These are phyloP conservation scores for Fagus sylvatica DNA, from an alignment of 306 rosid genomes.

Conservation along the genomic window DNA sequence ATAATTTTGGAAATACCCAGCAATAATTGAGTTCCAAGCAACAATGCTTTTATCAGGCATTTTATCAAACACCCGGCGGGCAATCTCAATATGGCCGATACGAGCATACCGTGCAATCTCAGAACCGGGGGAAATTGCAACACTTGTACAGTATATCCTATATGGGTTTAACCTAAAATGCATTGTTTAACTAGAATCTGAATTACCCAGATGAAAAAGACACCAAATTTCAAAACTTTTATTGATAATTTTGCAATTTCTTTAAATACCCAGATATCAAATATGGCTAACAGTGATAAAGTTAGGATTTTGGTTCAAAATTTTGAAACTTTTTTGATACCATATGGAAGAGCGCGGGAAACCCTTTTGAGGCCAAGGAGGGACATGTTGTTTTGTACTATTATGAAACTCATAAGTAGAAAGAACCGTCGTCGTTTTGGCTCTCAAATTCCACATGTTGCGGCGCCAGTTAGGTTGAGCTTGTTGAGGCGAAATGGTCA, in stretches of 20 bases:
- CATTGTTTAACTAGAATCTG: slow-evolving; percentile 2
- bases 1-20: slow-evolving; percentile 49
- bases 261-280: not conserved
- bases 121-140: slow-evolving; percentile 9
- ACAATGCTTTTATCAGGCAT: slow-evolving; percentile 37
- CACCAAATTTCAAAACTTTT: not conserved
- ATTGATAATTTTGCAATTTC: not conserved
- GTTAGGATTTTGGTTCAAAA: not conserved
- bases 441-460: no score
- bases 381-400: not conserved
- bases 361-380: not conserved
- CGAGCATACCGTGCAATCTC: slow-evolving; percentile 33
- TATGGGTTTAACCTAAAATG: not conserved
- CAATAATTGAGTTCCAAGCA: slow-evolving; percentile 54
- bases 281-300: not conserved
- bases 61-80: slow-evolving; percentile 53
- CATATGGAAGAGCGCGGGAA: not conserved
- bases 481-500: no score
- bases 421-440: no score
- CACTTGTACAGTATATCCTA: slow-evolving; percentile 26
- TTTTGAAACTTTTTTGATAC: not conserved
- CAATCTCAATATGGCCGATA: slow-evolving; percentile 33
- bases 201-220: not conserved
- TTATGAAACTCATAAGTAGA: no score
- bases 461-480: no score